Percentiles rank a stretch among this genome's conserved stretches.
phyloP scores from a whole-genome alignment of 73 alveolate species.

The Uronychia setigera region DNA sequence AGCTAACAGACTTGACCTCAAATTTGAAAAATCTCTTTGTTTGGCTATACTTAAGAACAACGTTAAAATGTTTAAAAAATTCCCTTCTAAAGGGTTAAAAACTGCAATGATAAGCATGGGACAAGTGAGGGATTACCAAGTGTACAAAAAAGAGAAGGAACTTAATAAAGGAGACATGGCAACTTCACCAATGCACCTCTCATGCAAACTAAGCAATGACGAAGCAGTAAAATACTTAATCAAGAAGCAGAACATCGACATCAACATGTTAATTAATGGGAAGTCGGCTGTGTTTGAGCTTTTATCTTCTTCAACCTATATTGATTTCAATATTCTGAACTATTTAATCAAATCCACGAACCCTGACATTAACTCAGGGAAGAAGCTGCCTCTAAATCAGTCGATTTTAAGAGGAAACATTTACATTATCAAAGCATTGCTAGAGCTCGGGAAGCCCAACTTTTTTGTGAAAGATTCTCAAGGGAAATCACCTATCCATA shows the following conservation, averaged over 20 bases:
- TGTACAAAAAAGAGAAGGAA: slow-evolving; percentile 21
- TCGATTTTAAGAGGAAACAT: slow-evolving; percentile 47
- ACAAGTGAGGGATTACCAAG: slow-evolving; percentile 24
- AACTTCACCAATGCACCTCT: slow-evolving; percentile 43
- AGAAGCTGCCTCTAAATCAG: slow-evolving; percentile 42
- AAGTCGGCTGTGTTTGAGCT: slow-evolving; percentile 43
- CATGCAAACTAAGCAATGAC: slow-evolving; percentile 36
- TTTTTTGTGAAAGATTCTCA: slow-evolving; percentile 29
- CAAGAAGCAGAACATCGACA: slow-evolving; percentile 29
- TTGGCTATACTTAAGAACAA: slow-evolving; percentile 41
- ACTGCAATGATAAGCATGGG: slow-evolving; percentile 31
- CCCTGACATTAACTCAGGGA: slow-evolving; percentile 45
- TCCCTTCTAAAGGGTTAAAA: slow-evolving; percentile 29
- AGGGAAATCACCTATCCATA: slow-evolving; percentile 52
- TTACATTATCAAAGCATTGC: slow-evolving; percentile 28
- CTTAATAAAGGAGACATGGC: no score
- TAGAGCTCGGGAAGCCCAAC: slow-evolving; percentile 51
- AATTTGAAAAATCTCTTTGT: slow-evolving; percentile 38
- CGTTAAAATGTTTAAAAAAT: slow-evolving; percentile 5
- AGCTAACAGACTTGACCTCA: slow-evolving; percentile 40
- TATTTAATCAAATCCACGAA: slow-evolving; percentile 19
- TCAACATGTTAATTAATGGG: slow-evolving; percentile 35
- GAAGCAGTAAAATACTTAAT: slow-evolving; percentile 28
- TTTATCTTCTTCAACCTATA: slow-evolving; percentile 27
- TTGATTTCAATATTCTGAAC: slow-evolving; percentile 37